Evolutionary conservation across 1,139 yeast genomes (phyloP).

Genomic region (Debaryomycetaceae sp.): DNA sequence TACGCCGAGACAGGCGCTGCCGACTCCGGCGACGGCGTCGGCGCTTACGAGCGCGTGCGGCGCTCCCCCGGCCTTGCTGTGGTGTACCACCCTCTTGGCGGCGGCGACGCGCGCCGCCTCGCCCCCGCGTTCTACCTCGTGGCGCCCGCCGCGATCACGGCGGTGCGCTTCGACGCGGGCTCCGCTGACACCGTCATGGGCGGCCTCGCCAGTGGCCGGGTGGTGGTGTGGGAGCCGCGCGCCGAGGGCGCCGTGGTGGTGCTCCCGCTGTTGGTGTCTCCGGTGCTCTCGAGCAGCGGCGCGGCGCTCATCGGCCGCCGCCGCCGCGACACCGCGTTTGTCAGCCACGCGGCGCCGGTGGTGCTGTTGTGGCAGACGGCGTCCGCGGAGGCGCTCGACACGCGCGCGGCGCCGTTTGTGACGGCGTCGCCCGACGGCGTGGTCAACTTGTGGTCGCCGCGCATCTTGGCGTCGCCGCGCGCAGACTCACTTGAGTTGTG

Average conservation of each 20-base stretch:
- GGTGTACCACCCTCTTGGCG: constrained; percentile 23
- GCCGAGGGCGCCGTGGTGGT: constrained; percentile 7
- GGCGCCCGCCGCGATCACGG: constrained; percentile 38
- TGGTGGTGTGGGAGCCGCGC: constrained; percentile 38
- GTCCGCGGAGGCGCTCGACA: neutral
- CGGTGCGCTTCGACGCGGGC: constrained; percentile 36
- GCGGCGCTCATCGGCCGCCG: constrained; percentile 1
- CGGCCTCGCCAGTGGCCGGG: constrained; percentile 33
- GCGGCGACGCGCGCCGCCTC: constrained; percentile 9
- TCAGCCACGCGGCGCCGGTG: constrained; percentile 4
- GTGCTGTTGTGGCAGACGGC: constrained; percentile 3
- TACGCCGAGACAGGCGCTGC: too few relatives aligned
- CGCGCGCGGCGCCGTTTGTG: constrained; percentile 1
- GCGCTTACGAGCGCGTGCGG: too few relatives aligned
- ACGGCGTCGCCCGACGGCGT: constrained; percentile 33
- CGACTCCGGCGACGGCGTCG: too few relatives aligned
- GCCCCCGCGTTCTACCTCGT: constrained; percentile 49
- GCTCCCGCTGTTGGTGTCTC: constrained; percentile 8
- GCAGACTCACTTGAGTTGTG: constrained; percentile 16
- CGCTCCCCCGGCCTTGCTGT: constrained; percentile 35
- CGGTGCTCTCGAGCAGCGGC: constrained; percentile 6
- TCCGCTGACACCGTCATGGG: constrained; percentile 27
- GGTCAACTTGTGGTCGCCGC: constrained; percentile 39
- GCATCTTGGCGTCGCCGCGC: constrained; percentile 31
- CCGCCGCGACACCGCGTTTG: neutral